A percentile compares a stretch with the other conserved stretches of the same genome.
phyloP scores from a whole-genome alignment of 2,329 filamentous ascomycete genomes.

The Aspergillus transmontanensis region DNA sequence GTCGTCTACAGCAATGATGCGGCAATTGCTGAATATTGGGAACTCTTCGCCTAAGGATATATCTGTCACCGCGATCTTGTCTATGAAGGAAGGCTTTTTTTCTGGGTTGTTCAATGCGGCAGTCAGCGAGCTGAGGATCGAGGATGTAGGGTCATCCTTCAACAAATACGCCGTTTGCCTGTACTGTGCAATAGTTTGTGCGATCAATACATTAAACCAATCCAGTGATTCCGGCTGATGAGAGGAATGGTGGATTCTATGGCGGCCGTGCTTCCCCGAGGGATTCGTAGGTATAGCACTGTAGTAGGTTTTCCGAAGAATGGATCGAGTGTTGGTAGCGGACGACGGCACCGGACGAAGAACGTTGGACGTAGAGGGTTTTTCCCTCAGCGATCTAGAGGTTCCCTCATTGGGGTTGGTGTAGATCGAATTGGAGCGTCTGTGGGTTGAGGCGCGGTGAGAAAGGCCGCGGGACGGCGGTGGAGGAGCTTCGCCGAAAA shows the following conservation, averaged over 20 bases:
- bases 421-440: conserved; percentile 68
- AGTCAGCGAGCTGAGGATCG: conserved; percentile 79
- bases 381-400: conserved; percentile 49
- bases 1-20: conserved; percentile 79
- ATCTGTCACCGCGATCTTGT: conserved; percentile 91
- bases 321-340: conserved; percentile 78
- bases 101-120: conserved; percentile 83
- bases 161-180: conserved; percentile 89
- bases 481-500: conserved; percentile 90
- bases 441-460: conserved; percentile 76
- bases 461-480: conserved; percentile 77
- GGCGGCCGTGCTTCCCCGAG: conserved; percentile 44
- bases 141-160: conserved; percentile 58
- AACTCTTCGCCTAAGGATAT: conserved; percentile 95
- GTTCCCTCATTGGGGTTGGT: conserved; percentile 43
- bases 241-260: conserved; percentile 59
- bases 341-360: conserved; percentile 72
- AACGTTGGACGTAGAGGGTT: conserved; percentile 65
- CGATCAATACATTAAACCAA: conserved; percentile 98
- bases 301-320: conserved; percentile 96
- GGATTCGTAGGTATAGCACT: conserved; percentile 57
- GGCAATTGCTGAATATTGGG: conserved; percentile 97
- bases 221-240: conserved; percentile 96
- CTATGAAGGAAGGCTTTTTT: conserved; percentile 87
- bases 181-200: conserved; percentile 95